These are phyloP conservation scores for Trichoderma sp. DNA, from an alignment of 2,329 filamentous ascomycete genomes.

Conservation along the genomic window DNA sequence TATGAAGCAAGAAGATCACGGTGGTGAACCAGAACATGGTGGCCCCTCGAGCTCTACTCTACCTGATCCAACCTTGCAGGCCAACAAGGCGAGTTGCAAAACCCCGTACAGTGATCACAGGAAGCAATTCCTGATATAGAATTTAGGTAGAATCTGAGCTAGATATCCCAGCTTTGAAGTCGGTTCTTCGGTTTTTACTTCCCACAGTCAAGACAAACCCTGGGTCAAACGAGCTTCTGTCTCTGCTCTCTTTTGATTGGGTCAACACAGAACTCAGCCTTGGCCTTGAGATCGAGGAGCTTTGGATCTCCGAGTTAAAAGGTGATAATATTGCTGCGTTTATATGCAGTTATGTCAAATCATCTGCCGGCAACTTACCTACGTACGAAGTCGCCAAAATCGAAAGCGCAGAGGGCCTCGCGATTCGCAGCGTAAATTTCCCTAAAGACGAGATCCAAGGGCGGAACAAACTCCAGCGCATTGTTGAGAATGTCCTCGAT, in stretches of 20 bases:
- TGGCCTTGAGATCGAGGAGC: background rate
- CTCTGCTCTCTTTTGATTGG: background rate
- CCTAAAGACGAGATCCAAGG: background rate
- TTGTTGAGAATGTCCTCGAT: background rate
- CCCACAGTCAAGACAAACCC: background rate
- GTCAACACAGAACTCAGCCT: background rate
- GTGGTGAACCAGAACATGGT: background rate
- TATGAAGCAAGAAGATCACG: background rate
- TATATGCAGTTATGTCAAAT: background rate
- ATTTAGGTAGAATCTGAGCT: background rate
- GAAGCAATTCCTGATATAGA: background rate
- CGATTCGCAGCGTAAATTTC: background rate
- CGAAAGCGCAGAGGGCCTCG: rapidly evolving
- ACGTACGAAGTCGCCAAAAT: background rate
- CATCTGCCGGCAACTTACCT: background rate
- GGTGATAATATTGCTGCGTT: background rate
- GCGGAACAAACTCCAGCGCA: background rate
- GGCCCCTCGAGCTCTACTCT: background rate
- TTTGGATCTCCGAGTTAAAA: background rate
- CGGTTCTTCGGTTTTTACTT: background rate
- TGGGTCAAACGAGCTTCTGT: background rate
- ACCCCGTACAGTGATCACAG: no score
- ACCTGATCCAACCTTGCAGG: background rate
- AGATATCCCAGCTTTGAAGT: background rate
- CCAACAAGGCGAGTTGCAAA: background rate